Conservation (phyloP, 2,329 filamentous ascomycete genomes). For the Aciculosporium take region DNA sequence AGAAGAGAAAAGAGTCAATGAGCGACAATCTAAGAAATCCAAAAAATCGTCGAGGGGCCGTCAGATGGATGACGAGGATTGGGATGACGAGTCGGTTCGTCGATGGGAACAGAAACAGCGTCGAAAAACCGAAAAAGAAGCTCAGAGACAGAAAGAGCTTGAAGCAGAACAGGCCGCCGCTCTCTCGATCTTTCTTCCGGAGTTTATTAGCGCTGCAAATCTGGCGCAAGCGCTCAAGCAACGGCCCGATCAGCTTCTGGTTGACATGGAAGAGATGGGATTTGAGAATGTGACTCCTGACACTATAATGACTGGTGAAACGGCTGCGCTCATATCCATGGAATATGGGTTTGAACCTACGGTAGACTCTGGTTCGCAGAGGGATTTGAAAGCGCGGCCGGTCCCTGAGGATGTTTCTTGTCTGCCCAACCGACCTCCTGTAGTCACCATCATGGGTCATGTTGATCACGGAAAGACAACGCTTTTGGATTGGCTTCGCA, state of each 20-base stretch:
- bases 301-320: constrained; percentile 81
- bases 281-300: constrained; percentile 75
- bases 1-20: constrained; percentile 9
- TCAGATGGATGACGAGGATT: constrained; percentile 18
- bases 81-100: constrained; percentile 23
- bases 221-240: constrained; percentile 64
- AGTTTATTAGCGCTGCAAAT: constrained; percentile 81
- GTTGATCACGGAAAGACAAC: constrained; percentile 99
- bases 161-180: constrained; percentile 31
- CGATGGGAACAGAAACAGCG: constrained; percentile 25
- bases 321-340: constrained; percentile 74
- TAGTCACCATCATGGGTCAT: constrained; percentile 98
- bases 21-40: constrained; percentile 12
- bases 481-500: constrained; percentile 80
- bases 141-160: constrained; percentile 24
- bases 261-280: constrained; percentile 67
- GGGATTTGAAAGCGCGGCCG: constrained; percentile 61
- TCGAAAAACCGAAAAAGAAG: constrained; percentile 28
- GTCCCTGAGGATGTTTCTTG: constrained; percentile 50
- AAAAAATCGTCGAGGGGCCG: constrained; percentile 11
- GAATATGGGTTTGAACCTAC: constrained; percentile 88
- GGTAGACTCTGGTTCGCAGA: constrained; percentile 48
- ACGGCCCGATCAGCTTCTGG: constrained; percentile 54
- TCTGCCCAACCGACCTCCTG: constrained; percentile 67
- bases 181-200: constrained; percentile 63